Percentiles rank a stretch among this genome's conserved stretches.
These are phyloP conservation scores for Daedaleopsis sinensis DNA, from an alignment of 768 basidiomycete species.

Conservation along the genomic window DNA sequence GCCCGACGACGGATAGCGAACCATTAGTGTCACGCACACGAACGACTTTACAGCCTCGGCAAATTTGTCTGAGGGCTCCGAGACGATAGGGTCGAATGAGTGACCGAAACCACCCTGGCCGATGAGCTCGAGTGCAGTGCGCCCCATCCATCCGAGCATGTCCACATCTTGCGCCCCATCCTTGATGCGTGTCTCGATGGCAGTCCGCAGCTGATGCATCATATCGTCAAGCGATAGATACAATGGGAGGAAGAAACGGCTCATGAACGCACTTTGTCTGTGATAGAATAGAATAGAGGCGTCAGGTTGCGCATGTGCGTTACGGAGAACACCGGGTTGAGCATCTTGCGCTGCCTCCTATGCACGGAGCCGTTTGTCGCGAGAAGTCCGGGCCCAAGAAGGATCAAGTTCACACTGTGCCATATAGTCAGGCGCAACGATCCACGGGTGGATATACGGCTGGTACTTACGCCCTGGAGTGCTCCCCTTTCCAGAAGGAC, in stretches of 20 bases:
- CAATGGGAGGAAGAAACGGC: too few relatives aligned
- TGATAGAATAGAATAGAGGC: conserved; percentile 24
- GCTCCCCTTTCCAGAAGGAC: conserved; percentile 10
- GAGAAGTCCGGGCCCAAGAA: conserved; percentile 22
- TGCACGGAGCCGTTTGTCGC: conserved; percentile 20
- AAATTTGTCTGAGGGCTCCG: conserved; percentile 25
- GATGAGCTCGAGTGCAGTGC: conserved; percentile 39
- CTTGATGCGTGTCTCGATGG: conserved; percentile 8
- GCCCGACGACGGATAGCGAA: conserved; percentile 12
- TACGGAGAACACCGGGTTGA: conserved; percentile 27
- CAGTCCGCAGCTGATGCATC: conserved; percentile 12
- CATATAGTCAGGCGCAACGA: too few relatives aligned
- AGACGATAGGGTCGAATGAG: conserved; percentile 39
- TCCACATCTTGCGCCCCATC: conserved; percentile 22
- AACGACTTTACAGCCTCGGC: conserved; percentile 26
- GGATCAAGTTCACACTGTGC: background rate
- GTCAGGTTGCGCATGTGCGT: conserved; percentile 26
- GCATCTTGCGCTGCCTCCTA: conserved; percentile 25
- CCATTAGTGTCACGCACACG: conserved; percentile 31
- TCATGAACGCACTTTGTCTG: conserved; percentile 9
- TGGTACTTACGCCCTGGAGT: background rate
- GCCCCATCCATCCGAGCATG: conserved; percentile 29
- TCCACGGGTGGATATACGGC: background rate
- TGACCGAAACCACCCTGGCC: conserved; percentile 50
- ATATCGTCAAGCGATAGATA: too few relatives aligned